Percentiles rank a stretch among this genome's conserved stretches.
phyloP scores from a whole-genome alignment of 805 yeast genomes.

The Wickerhamiella lipophila region DNA sequence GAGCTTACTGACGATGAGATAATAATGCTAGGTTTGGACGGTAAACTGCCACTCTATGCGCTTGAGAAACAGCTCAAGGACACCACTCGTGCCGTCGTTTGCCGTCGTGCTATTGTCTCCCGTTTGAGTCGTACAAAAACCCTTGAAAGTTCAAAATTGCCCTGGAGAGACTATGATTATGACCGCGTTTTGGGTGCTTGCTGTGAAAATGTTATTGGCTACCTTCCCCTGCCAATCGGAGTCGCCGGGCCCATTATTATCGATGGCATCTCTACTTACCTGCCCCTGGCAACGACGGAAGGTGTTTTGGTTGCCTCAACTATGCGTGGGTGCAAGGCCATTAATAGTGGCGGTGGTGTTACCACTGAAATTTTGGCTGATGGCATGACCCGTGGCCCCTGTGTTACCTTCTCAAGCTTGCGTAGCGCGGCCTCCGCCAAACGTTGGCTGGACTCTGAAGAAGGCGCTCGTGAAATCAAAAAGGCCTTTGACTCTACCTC shows the following conservation, averaged over 20 bases:
- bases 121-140: conserved; percentile 70
- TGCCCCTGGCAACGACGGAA: conserved; percentile 99
- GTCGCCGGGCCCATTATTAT: conserved; percentile 92
- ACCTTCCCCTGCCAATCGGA: conserved; percentile 92
- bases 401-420: conserved; percentile 77
- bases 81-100: conserved; percentile 80
- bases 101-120: conserved; percentile 89
- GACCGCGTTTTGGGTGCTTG: conserved; percentile 97
- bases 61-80: conserved; percentile 84
- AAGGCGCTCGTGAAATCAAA: conserved; percentile 71
- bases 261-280: conserved; percentile 76
- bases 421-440: conserved; percentile 88
- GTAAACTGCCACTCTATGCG: conserved; percentile 84
- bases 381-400: conserved; percentile 99
- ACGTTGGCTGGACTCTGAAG: conserved; percentile 89
- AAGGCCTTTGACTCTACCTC: conserved; percentile 93
- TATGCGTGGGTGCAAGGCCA: conserved; percentile 98
- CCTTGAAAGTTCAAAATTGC: conserved; percentile 56
- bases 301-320: conserved; percentile 98
- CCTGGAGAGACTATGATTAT: conserved; percentile 75
- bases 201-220: conserved; percentile 97
- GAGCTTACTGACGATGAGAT: conserved; percentile 63
- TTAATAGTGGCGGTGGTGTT: conserved; percentile 95
- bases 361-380: conserved; percentile 83
- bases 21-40: conserved; percentile 51